phyloP scores from a whole-genome alignment of 2,329 filamentous ascomycete species.

The Cladophialophora immunda region DNA sequence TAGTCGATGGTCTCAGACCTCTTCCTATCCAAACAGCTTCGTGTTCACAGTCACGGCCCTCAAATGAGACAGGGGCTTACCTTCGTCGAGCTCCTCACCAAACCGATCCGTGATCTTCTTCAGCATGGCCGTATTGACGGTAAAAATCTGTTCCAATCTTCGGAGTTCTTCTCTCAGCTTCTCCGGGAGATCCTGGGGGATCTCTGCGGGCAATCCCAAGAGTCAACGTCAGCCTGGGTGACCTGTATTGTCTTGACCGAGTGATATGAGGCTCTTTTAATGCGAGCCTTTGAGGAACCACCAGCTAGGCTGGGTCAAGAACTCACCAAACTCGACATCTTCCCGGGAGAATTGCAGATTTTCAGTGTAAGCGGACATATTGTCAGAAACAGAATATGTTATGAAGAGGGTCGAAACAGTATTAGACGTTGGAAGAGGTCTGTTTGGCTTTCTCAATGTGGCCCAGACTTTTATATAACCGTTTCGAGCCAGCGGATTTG shows the following conservation, averaged over 20 bases:
- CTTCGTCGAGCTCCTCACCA: conserved; percentile 80
- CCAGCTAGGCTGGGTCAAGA: background rate
- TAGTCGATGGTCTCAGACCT: conserved; percentile 7
- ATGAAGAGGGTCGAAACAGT: background rate
- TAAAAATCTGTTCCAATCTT: conserved; percentile 79
- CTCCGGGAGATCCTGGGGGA: conserved; percentile 3
- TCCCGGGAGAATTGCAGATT: background rate
- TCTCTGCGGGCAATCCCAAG: background rate
- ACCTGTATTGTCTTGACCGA: background rate
- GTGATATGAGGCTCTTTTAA: background rate
- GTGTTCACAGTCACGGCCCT: background rate
- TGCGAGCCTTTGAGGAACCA: background rate
- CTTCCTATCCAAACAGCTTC: conserved; percentile 4
- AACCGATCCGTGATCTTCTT: conserved; percentile 90
- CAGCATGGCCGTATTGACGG: conserved; percentile 74
- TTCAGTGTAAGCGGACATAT: background rate
- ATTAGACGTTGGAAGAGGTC: background rate
- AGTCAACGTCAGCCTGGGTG: background rate
- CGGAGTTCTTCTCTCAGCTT: conserved; percentile 67
- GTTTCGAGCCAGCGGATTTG: background rate
- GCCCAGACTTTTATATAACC: background rate
- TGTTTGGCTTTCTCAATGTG: background rate
- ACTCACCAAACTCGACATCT: conserved; percentile 4
- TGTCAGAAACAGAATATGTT: background rate
- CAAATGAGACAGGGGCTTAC: conserved; percentile 51